A percentile compares a stretch with the other conserved stretches of the same genome.
These are phyloP conservation scores for Sicyos baderoa DNA, from an alignment of 306 rosid genomes.

Conservation along the genomic window DNA sequence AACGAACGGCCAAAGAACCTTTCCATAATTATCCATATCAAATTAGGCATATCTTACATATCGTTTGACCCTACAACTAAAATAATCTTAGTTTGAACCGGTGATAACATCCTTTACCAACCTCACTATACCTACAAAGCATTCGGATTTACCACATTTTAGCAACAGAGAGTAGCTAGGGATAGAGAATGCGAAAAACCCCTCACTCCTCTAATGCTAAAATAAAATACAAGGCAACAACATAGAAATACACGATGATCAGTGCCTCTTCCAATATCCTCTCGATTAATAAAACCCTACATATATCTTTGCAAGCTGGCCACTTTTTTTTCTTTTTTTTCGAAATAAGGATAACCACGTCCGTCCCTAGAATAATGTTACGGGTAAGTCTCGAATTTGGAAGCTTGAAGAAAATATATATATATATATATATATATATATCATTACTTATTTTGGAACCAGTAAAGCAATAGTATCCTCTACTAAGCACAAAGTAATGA, in stretches of 20 bases:
- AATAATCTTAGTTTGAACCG: background rate
- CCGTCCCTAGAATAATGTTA: no score
- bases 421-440: no score
- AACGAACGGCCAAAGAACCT: no score
- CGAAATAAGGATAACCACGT: no score
- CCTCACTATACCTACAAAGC: background rate
- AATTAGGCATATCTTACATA: no score
- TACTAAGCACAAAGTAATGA: background rate
- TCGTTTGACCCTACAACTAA: no score
- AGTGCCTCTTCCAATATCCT: background rate
- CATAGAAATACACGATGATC: background rate
- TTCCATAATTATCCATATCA: no score
- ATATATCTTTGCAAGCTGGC: background rate
- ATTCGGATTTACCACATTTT: background rate
- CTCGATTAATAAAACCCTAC: background rate
- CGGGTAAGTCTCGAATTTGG: no score
- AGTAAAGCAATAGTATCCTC: background rate
- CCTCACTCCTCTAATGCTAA: background rate
- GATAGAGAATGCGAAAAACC: background rate
- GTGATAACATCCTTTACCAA: constrained; percentile 7
- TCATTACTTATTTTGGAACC: background rate
- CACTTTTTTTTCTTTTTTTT: no score
- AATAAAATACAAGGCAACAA: constrained; percentile 6
- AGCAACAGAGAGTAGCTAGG: background rate
- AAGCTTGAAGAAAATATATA: no score